phyloP scores from a whole-genome alignment of 2,329 filamentous ascomycete species.

The Epichloe aotearoae region DNA sequence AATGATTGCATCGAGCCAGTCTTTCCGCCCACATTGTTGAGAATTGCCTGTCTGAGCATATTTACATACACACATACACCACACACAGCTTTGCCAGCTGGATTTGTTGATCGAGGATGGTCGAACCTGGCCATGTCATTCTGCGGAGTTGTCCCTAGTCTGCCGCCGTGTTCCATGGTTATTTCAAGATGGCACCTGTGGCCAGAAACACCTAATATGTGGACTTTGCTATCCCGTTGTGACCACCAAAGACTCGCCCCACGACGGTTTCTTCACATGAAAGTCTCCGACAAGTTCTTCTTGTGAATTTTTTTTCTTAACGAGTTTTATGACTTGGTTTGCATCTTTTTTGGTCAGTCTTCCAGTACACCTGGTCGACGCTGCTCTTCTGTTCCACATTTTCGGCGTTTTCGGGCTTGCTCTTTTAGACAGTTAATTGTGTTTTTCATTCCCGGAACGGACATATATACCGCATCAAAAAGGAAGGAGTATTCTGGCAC shows the following conservation, averaged over 20 bases:
- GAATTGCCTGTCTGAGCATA: not conserved
- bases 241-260: not conserved
- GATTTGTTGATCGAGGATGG: not conserved
- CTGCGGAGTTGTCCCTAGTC: not conserved
- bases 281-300: not conserved
- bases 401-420: constrained; percentile 12
- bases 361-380: not conserved
- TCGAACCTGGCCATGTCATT: not conserved
- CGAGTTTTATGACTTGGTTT: constrained; percentile 8
- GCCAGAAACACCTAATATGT: not conserved
- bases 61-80: not conserved
- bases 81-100: not conserved
- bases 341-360: constrained; percentile 5
- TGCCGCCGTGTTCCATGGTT: not conserved
- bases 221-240: not conserved
- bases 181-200: not conserved
- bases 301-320: constrained; percentile 1
- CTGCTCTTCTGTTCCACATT: constrained; percentile 5
- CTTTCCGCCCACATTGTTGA: not conserved
- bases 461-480: constrained; percentile 3
- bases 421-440: constrained; percentile 2
- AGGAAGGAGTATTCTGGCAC: constrained; percentile 3
- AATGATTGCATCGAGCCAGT: not conserved
- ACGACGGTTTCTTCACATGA: not conserved
- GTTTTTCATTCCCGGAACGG: constrained; percentile 2